Base-by-base conservation (phyloP, 2,329 filamentous ascomycete genomes). In the Diaporthe aspalathi region DNA sequence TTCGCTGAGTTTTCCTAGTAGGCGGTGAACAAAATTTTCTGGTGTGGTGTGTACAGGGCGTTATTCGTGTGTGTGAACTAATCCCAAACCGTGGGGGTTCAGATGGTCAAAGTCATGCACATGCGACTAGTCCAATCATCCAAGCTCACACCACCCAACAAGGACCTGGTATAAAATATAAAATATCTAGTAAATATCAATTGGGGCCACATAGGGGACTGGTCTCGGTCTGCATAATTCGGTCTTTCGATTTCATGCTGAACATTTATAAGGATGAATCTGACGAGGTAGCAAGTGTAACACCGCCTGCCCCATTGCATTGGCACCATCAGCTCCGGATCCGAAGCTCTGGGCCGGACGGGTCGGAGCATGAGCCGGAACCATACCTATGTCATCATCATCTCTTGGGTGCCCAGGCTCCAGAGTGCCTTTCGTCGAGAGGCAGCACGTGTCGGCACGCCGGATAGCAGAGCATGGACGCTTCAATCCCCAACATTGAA, bases 271-370 rank as follows among this genome's bases (percentile, higher is more conserved):
- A n/a, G 43, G 22, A n/a, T n/a, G n/a, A n/a, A n/a, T n/a, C n/a
- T n/a, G 16, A 45, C 14, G 3, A 20, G 22, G 14, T 38, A 45
- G 29, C 16, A 27, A 22, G 60, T 65, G 60, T 38, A 65, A 65
- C 60, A 35, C 45, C 38, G 60, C n/a, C 29, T 50, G n/a, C n/a
- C n/a, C n/a, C n/a, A n/a, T n/a, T n/a, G n/a, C 17, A 6, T 24
- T 43, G 60, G 4, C 45, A 50, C 11, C 29, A 65, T 1, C 45
- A 50, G 29, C 60, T 35, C 43, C 60, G 60, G 43, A 50, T 65
- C 60, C 60, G 45, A 65, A 65, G 43, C 45, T 65, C 45, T 65
- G 60, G 60, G 45, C 60, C 60, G 60, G 53, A 24, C 60, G 60
- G 60, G n/a, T 65, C 60, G 60, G 60, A 65, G 60, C 60, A n/a